Percentiles rank a stretch among this genome's conserved stretches.
These are phyloP conservation scores for Aspergillus hancockii DNA, from an alignment of 495 filamentous ascomycete species.

Conservation along the genomic window DNA sequence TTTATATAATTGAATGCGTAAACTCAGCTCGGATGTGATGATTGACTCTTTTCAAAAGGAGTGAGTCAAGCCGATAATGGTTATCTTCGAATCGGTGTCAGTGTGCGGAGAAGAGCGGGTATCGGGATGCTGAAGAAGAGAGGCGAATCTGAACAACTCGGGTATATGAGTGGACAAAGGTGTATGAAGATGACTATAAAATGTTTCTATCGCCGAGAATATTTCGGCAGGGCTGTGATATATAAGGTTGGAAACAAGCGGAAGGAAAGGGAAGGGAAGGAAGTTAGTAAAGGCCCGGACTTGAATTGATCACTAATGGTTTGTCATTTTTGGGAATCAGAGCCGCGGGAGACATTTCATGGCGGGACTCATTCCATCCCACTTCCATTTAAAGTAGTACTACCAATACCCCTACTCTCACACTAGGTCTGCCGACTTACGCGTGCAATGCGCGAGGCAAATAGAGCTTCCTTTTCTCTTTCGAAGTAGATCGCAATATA, in stretches of 20 bases:
- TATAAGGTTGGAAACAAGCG: slow-evolving; percentile 1
- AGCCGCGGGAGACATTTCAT: background rate
- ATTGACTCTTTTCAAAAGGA: background rate
- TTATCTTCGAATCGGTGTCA: background rate
- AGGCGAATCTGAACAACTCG: background rate
- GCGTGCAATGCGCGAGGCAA: background rate
- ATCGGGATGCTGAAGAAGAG: background rate
- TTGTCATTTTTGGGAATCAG: slow-evolving; percentile 1
- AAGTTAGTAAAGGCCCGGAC: background rate
- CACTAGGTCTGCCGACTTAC: background rate
- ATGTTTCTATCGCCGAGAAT: background rate
- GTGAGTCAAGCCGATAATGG: background rate
- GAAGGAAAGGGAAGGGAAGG: background rate
- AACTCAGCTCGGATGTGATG: background rate
- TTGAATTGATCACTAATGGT: slow-evolving; percentile 1
- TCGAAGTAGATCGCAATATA: slow-evolving; percentile 3
- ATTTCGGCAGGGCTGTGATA: background rate
- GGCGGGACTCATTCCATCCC: background rate
- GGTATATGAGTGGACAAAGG: background rate
- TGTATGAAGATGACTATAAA: background rate
- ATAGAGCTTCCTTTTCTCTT: background rate
- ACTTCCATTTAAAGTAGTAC: background rate
- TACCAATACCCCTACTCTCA: too few relatives aligned
- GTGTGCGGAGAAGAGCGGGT: background rate
- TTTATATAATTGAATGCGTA: background rate